Percentiles rank a stretch among this genome's conserved stretches.
These are phyloP conservation scores for Acer yangbiense DNA, from an alignment of 345 rosid genomes.

Conservation along the genomic window DNA sequence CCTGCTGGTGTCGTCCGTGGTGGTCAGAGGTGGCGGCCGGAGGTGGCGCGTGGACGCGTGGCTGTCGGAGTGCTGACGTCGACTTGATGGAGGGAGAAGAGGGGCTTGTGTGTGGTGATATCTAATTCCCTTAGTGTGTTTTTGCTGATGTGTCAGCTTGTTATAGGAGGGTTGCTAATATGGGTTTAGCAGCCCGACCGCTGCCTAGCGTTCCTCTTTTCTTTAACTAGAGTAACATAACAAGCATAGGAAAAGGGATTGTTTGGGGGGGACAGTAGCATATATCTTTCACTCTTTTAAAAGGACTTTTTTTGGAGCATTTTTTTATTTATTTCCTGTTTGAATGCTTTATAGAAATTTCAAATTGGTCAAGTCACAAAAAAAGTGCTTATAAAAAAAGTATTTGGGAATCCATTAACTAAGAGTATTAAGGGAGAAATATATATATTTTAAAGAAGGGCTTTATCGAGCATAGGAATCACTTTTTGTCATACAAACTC, in stretches of 20 bases:
- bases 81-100: too few relatives aligned
- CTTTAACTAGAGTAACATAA: too few relatives aligned
- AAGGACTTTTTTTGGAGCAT: conserved; percentile 11
- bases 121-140: too few relatives aligned
- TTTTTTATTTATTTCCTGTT: conserved; percentile 13
- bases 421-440: neutral
- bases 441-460: neutral
- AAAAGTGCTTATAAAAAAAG: conserved; percentile 20
- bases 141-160: too few relatives aligned
- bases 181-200: too few relatives aligned
- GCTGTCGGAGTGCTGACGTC: too few relatives aligned
- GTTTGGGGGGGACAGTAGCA: conserved; percentile 1
- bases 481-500: conserved; percentile 28
- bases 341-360: conserved; percentile 29
- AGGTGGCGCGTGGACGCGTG: too few relatives aligned
- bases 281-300: conserved; percentile 25
- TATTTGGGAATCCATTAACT: neutral
- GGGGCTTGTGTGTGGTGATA: too few relatives aligned
- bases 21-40: too few relatives aligned
- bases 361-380: conserved; percentile 18
- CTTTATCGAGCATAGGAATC: conserved; percentile 43
- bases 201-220: too few relatives aligned
- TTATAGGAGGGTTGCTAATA: too few relatives aligned
- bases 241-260: neutral
- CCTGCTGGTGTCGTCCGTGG: too few relatives aligned